Base-by-base conservation (phyloP, 2,329 filamentous ascomycete species). In the Leptosphaerulina australis region DNA sequence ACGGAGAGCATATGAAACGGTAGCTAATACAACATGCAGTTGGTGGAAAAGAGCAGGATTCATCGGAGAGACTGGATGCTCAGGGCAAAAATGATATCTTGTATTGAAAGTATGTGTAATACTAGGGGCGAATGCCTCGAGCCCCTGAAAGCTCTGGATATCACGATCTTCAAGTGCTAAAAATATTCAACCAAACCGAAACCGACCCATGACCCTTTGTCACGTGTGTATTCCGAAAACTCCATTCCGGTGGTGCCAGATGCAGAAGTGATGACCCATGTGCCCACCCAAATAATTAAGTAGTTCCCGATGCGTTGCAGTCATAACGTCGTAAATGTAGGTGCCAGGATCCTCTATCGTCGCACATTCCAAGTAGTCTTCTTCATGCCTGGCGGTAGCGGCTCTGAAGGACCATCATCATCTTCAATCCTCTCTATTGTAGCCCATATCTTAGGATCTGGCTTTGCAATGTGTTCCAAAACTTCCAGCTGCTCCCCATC, bases 281-380 rank as follows among this genome's bases (percentile, higher is more conserved):
- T 11, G 36, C 15, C 5, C 21, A 4, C 5, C 12, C 14, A 17
- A 18, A 7, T 15, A 22, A n/a, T n/a, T 22, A 18, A 22, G 12
- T 6, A n/a, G 12, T 10, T 6, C 2, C 8, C 4, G 34, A 9
- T 29, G 24, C 40, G 40, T 35, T 12, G 10, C 6, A 15, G 9
- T 40, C 47, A 10, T 50, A 21, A 29, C 17, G 11, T 25, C 26
- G 24, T 35, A 7, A 15, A 31, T 10, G 37, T 14, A 20, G 11
- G 14, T n/a, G n/a, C n/a, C 24, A 9, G 17, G 9, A 22, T 24
- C 3, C 21, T 55, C 49, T 59, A 65, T 45, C 41, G 64, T 38
- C 66, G 55, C 4, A 70, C 63, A 22, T 68, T 60, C 66, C 64
- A 69, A 2, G 60, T 53, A n/a, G 59, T 68, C 52, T 66, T 70